A percentile compares a stretch with the other conserved stretches of the same genome.
Evolutionary conservation across 2,329 filamentous ascomycete genomes (phyloP).

Genomic region (Cladophialophora carrionii): DNA sequence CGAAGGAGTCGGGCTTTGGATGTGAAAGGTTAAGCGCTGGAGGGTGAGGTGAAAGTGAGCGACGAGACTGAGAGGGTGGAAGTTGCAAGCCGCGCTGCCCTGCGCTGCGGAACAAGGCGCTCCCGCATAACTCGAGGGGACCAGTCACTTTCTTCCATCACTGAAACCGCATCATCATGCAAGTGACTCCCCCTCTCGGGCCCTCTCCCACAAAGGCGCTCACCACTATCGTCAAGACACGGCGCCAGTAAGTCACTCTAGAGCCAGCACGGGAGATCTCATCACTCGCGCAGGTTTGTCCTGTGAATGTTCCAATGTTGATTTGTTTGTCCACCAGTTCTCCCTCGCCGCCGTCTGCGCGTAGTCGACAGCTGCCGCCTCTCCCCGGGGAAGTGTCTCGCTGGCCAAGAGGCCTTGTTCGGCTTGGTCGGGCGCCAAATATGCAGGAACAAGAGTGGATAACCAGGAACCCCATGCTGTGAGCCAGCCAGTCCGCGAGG

Average conservation of each 20-base stretch:
- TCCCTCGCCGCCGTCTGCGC: constrained; percentile 1
- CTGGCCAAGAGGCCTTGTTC: constrained; percentile 15
- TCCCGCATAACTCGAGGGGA: constrained; percentile 14
- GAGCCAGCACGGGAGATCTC: constrained; percentile 1
- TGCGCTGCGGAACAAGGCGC: constrained; percentile 28
- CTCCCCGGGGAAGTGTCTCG: constrained; percentile 9
- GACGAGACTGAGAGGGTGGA: constrained; percentile 6
- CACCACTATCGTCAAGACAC: background rate
- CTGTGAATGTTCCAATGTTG: background rate
- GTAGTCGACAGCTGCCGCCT: constrained; percentile 17
- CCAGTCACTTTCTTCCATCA: constrained; percentile 15
- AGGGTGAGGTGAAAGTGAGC: constrained; percentile 4
- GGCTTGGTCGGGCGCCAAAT: constrained; percentile 29
- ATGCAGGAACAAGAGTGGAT: constrained; percentile 31
- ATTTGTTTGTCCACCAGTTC: constrained; percentile 7
- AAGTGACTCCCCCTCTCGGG: background rate
- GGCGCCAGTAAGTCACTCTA: background rate
- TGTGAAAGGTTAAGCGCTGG: constrained; percentile 20
- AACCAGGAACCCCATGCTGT: constrained; percentile 18
- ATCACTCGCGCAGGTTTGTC: constrained; percentile 3
- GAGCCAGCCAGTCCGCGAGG: constrained; percentile 4
- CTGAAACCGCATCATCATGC: constrained; percentile 19
- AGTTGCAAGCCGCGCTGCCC: constrained; percentile 12
- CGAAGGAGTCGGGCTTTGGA: constrained; percentile 7
- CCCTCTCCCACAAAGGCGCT: background rate